A percentile compares a stretch with the other conserved stretches of the same genome.
Conservation (phyloP, 2,329 filamentous ascomycete genomes). For the Fusarium sp. region DNA sequence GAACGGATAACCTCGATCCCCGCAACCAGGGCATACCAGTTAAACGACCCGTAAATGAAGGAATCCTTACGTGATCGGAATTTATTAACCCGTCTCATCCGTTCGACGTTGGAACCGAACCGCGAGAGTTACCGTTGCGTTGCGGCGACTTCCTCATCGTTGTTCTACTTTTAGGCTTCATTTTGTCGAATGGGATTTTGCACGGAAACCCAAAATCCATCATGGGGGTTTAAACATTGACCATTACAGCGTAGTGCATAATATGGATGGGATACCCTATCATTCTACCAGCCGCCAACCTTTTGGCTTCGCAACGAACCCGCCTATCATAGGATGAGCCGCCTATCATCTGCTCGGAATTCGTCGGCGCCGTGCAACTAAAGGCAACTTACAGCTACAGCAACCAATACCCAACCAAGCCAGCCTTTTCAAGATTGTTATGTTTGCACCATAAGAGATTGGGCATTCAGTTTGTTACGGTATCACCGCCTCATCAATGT, state of each 20-base stretch:
- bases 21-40: conserved; percentile 16
- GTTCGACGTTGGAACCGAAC: conserved; percentile 1
- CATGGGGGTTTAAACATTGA: conserved; percentile 28
- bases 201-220: conserved; percentile 16
- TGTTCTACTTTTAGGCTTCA: neutral
- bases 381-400: neutral
- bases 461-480: neutral
- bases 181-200: neutral
- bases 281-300: neutral
- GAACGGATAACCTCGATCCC: conserved; percentile 33
- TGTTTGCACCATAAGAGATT: neutral
- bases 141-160: neutral
- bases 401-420: conserved; percentile 13
- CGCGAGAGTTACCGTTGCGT: neutral
- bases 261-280: conserved; percentile 20
- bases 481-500: neutral
- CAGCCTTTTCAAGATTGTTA: neutral
- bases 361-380: neutral
- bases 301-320: neutral
- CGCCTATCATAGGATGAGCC: conserved; percentile 17
- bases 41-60: neutral
- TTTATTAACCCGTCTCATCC: conserved; percentile 18
- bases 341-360: conserved; percentile 19
- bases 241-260: conserved; percentile 15
- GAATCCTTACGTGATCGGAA: neutral